phyloP scores from a whole-genome alignment of 2,329 filamentous ascomycete species.

The Colletotrichum falcatum region DNA sequence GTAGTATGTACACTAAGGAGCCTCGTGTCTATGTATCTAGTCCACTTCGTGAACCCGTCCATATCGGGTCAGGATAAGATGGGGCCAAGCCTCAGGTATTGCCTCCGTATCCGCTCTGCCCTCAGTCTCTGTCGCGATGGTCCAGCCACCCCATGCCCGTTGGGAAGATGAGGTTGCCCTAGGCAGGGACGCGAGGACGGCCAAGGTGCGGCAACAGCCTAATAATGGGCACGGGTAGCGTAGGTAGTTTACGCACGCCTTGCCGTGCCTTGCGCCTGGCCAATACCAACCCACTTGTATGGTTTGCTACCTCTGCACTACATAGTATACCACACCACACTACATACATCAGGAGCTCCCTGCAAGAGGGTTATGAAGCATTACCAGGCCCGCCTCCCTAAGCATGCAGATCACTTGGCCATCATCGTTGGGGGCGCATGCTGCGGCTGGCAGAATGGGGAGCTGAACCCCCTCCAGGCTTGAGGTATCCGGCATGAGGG shows the following conservation, averaged over 20 bases:
- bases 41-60: constrained; percentile 1
- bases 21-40: constrained; percentile 10
- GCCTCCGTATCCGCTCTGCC: constrained; percentile 23
- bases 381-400: constrained; percentile 15
- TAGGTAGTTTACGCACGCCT: too few species aligned
- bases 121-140: neutral
- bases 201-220: constrained; percentile 13
- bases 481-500: neutral
- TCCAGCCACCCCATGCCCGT: constrained; percentile 1
- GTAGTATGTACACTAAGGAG: neutral
- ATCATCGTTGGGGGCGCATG: constrained; percentile 10
- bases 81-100: constrained; percentile 32
- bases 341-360: constrained; percentile 1
- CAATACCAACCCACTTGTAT: constrained; percentile 22
- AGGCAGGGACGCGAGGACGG: constrained; percentile 25
- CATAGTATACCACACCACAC: too few species aligned
- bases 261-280: neutral
- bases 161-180: constrained; percentile 32
- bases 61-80: constrained; percentile 23
- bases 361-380: constrained; percentile 16
- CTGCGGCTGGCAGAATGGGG: constrained; percentile 8
- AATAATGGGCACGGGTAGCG: constrained; percentile 20
- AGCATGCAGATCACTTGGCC: constrained; percentile 26
- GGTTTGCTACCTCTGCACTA: constrained; percentile 12
- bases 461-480: neutral